Evolutionary conservation across 1,139 yeast species (phyloP), one percentile per base, ranked within the genome.

Genomic region (Meyerozyma carpophila): DNA sequence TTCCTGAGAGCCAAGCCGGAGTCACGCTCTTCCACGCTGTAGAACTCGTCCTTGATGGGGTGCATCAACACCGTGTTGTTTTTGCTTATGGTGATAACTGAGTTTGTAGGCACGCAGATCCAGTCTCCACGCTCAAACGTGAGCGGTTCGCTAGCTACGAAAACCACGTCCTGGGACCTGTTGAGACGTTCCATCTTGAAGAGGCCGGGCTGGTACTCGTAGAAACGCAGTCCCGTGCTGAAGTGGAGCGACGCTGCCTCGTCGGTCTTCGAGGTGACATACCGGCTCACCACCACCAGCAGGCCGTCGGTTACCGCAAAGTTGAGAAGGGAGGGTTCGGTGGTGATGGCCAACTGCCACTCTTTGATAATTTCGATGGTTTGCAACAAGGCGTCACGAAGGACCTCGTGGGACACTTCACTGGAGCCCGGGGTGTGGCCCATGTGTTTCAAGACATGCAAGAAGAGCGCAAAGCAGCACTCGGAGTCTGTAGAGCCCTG

Each of bases 401-500:
- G 65, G 1, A 74, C 67, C 18, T 68, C 70, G 49, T 88, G 85
- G 4, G 83, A 77, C 44, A 70, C 62, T n/a, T 41, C 47, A 7
- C 55, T 50, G 5, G 46, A 40, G 14, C 55, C 60, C 2, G 96
- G 93, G 54, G 90, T 83, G 53, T 72, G 75, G 1, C 98, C 98
- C 73, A 86, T 71, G 50, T 79, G 79, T 47, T 75, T 78, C 47
- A 93, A 67, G 8, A 89, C 81, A 57, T 93, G 95, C 49, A 93
- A 68, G 55, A 82, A 89, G 45, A 93, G 68, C 1, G 96, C 96
- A 74, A 91, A 93, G 43, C 94, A 85, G 66, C 96, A 91, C 62
- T 93, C 98, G 1, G 95, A 85, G 61, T 93, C 98, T 0, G 98
- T 93, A 31, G 95, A 81, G 0, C 98, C 98, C 59, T 93, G 97